These are phyloP conservation scores for Lodderomyces theae DNA, from an alignment of 1,139 yeast genomes.

Conservation along the genomic window DNA sequence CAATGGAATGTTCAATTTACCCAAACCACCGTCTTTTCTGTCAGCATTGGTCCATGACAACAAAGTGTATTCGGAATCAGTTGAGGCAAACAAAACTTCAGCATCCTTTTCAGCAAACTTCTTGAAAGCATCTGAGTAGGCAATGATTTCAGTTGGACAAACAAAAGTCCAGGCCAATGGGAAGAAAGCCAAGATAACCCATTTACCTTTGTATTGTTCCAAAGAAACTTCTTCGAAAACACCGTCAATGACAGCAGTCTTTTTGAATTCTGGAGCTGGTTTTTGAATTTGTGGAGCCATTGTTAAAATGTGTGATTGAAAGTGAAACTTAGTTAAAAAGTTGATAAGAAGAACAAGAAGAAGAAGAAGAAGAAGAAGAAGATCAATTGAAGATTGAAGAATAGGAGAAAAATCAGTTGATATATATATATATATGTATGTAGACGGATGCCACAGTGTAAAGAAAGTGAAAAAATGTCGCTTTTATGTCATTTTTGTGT, in stretches of 20 bases:
- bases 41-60: conserved; percentile 98
- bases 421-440: not conserved
- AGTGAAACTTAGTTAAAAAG: not conserved
- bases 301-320: conserved; percentile 14
- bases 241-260: conserved; percentile 97
- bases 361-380: not conserved
- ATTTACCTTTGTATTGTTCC: conserved; percentile 95
- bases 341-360: not conserved
- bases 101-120: conserved; percentile 85
- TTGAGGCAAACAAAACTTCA: conserved; percentile 91
- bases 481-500: not conserved
- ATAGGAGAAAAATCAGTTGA: not conserved
- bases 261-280: conserved; percentile 94
- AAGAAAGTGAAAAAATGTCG: conserved; percentile 1
- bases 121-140: conserved; percentile 93
- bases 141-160: conserved; percentile 98
- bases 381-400: not conserved
- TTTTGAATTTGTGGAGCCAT: conserved; percentile 90
- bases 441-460: no score
- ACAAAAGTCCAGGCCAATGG: conserved; percentile 99
- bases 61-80: conserved; percentile 96
- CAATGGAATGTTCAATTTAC: conserved; percentile 90
- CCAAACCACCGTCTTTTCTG: conserved; percentile 98
- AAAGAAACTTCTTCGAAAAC: conserved; percentile 89
- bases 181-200: conserved; percentile 94